Evolutionary conservation across 345 rosid species (phyloP).

Genomic region (Firmiana major): DNA sequence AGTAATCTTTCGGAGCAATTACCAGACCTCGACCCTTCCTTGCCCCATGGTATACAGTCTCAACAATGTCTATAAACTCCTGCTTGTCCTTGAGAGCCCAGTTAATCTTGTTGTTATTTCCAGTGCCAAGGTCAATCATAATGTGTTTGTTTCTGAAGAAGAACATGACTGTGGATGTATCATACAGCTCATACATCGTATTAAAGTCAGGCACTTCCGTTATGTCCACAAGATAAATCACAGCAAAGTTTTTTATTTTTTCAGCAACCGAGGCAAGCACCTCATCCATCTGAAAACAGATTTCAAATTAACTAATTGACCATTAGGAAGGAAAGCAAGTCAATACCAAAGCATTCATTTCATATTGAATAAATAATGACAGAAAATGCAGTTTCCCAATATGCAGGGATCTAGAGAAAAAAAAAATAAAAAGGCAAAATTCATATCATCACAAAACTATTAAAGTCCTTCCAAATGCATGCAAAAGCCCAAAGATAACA

Average conservation of each 20-base stretch:
- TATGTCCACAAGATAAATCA: slow-evolving; percentile 89
- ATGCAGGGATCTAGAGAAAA: not conserved
- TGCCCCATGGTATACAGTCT: slow-evolving; percentile 86
- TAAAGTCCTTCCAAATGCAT: not conserved
- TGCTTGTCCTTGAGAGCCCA: slow-evolving; percentile 99
- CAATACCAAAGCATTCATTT: not conserved
- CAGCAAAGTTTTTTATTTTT: slow-evolving; percentile 94
- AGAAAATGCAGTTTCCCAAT: not conserved
- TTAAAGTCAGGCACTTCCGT: slow-evolving; percentile 88
- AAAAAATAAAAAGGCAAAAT: not conserved
- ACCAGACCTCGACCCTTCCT: slow-evolving; percentile 92
- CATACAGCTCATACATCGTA: slow-evolving; percentile 93
- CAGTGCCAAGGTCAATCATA: slow-evolving; percentile 95
- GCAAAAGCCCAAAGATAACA: not conserved
- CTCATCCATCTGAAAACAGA: slow-evolving; percentile 78
- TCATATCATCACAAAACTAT: no score
- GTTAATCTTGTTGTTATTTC: slow-evolving; percentile 96
- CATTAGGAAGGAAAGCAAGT: not conserved
- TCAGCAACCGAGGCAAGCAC: slow-evolving; percentile 82
- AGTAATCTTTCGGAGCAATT: slow-evolving; percentile 95
- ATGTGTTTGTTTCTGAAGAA: slow-evolving; percentile 97
- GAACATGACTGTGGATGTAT: slow-evolving; percentile 93
- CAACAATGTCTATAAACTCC: slow-evolving; percentile 86
- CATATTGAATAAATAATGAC: not conserved
- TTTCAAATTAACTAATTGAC: not conserved